Base-by-base conservation (phyloP, 2,329 filamentous ascomycete species). In the Neonectria ditissima region DNA sequence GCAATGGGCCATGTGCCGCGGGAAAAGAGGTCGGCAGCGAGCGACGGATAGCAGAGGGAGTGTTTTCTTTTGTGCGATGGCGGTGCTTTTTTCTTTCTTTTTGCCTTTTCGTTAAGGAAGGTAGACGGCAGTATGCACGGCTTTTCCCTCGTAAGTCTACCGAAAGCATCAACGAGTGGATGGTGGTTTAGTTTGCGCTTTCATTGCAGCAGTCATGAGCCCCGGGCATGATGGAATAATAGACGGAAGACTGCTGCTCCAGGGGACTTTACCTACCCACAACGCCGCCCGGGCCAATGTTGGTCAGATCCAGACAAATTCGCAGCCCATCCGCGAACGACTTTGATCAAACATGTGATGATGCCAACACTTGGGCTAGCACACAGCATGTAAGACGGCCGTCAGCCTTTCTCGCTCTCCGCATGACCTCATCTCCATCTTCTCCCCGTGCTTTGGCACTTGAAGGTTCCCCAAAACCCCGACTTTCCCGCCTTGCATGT, bases 341-440 rank as follows among this genome's bases (percentile, higher is more conserved):
- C n/a, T n/a, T n/a, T n/a, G n/a, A 26, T 6, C 24, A 53, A 16
- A 63, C 60, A 63, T 63, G 60, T 63, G 60, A 63, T 11, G 50
- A 37, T 47, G 24, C 53, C 16, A n/a, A n/a, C n/a, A n/a, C n/a
- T n/a, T n/a, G n/a, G n/a, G n/a, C n/a, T n/a, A n/a, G n/a, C n/a
- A 52, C 41, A 26, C 30, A 28, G 30, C 37, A 59, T 10, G 30
- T 32, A 4, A 26, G 24, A 26, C 24, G n/a, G n/a, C n/a, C n/a
- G n/a, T n/a, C n/a, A n/a, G n/a, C n/a, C n/a, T n/a, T n/a, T 26
- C 34, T 37, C 14, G n/a, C 55, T 59, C 64, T 57, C 62, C 72
- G 59, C 73, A 73, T 75, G 73, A 75, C 72, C 67, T 71, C 69
- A 73, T 74, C 62, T 66, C 47, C 45, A 45, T 44, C 18, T 16